Evolutionary conservation across 1,139 yeast species (phyloP), one percentile per base, ranked within the genome.

Genomic region (Suzukiozyma palmioleophila): DNA sequence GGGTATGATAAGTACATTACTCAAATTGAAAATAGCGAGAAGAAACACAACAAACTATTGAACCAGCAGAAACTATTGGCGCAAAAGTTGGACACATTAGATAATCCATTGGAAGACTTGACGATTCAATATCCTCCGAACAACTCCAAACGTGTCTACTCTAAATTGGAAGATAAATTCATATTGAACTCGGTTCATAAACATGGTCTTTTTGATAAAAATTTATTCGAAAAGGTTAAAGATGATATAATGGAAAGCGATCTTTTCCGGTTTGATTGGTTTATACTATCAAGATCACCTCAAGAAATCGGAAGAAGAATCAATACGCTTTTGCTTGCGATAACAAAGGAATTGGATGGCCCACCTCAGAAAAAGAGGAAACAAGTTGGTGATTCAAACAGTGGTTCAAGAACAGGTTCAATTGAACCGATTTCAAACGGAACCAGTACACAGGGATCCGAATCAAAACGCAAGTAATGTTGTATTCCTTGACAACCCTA

Each of bases 21-120:
- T n/a, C 95, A 87, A 53, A 88, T 92, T 42, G 96, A 89, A 53
- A 72, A 84, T 30, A 95, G 96, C 46, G 97, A 90, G 56, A 85
- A 81, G 64, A 86, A 86, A 53, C 63, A 79, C 14, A 81, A 79
- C 34, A 84, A 77, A 53, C 62, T 84, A 32, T 60, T 64, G 37
- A 69, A 73, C 37, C 97, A 90, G 56, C 82, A 83, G 52, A 77
- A 73, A 44, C 63, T 88, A 12, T 67, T 92, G 35, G 72, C 73
- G 12, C 64, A 65, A 35, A 90, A 90, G 56, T 73, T 92, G 49
- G 78, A 73, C 38, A 72, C 72, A 41, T 73, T 77, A 40, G 69
- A 69, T 11, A 83, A 82, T 38, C 97, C 97, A 1, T 60, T 89
- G 38, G 84, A 84, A 45, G 88, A 88, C 42, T 64, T 92, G 59